Conservation (phyloP, 2,329 filamentous ascomycete genomes). For the Aspergillus ruber region DNA sequence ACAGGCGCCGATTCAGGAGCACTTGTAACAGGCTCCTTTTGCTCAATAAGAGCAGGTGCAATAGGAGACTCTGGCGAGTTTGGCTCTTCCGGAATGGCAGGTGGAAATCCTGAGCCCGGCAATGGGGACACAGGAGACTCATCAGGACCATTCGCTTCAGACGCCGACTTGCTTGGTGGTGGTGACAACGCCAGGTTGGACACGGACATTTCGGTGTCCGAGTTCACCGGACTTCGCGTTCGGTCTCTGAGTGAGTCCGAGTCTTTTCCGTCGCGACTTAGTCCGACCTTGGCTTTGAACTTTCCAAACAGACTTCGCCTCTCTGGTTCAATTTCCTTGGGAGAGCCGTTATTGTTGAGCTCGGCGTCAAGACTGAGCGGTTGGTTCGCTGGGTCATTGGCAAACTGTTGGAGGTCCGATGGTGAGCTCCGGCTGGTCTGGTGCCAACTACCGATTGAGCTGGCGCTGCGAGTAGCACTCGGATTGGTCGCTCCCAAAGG, state of each 20-base stretch:
- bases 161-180: constrained; percentile 14
- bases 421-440: constrained; percentile 41
- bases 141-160: constrained; percentile 21
- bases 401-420: constrained; percentile 37
- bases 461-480: constrained; percentile 60
- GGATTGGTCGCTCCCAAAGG: constrained; percentile 56
- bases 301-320: constrained; percentile 59
- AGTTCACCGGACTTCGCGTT: constrained; percentile 45
- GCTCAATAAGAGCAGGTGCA: constrained; percentile 4
- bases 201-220: constrained; percentile 27
- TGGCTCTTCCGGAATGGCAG: constrained; percentile 29
- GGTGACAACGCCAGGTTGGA: constrained; percentile 33
- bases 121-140: constrained; percentile 23
- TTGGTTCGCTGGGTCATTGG: constrained; percentile 28
- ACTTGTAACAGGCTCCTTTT: constrained; percentile 2
- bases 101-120: constrained; percentile 24
- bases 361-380: constrained; percentile 34
- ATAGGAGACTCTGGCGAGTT: constrained; percentile 20
- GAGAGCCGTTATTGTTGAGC: constrained; percentile 25
- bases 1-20: not conserved
- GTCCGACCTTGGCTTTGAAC: constrained; percentile 57
- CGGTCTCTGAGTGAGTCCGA: constrained; percentile 49
- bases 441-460: constrained; percentile 58
- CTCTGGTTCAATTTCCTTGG: constrained; percentile 37
- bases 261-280: constrained; percentile 46